Percentiles rank a stretch among this genome's conserved stretches.
Conservation (phyloP, 1,139 yeast species). For the Hemisphaericaspora xylanilytica region DNA sequence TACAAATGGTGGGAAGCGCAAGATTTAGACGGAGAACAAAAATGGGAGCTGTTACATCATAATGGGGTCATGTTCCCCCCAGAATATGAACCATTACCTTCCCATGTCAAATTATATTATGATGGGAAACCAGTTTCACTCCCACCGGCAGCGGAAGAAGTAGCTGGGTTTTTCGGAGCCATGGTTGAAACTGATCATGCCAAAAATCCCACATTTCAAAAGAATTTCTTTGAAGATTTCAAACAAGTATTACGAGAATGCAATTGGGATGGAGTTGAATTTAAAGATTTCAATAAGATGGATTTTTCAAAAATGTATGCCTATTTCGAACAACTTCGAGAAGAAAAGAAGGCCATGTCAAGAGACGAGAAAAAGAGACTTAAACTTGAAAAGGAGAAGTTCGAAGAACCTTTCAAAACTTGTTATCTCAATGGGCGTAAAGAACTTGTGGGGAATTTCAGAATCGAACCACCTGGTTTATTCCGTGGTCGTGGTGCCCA, state of each 20-base stretch:
- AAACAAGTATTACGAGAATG: slow-evolving; percentile 64
- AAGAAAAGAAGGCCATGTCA: slow-evolving; percentile 66
- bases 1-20: slow-evolving; percentile 88
- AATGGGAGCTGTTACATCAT: slow-evolving; percentile 86
- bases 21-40: slow-evolving; percentile 67
- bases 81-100: slow-evolving; percentile 80
- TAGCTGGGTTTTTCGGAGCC: slow-evolving; percentile 93
- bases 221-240: slow-evolving; percentile 84
- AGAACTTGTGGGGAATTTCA: slow-evolving; percentile 90
- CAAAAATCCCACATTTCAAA: slow-evolving; percentile 78
- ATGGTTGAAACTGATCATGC: slow-evolving; percentile 88
- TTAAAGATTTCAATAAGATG: slow-evolving; percentile 63
- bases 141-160: slow-evolving; percentile 88
- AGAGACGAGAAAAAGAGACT: slow-evolving; percentile 70
- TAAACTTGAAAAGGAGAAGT: slow-evolving; percentile 67
- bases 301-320: slow-evolving; percentile 77
- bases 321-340: slow-evolving; percentile 67
- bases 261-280: slow-evolving; percentile 48
- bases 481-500: slow-evolving; percentile 97
- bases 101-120: slow-evolving; percentile 72
- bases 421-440: slow-evolving; percentile 84
- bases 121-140: slow-evolving; percentile 71
- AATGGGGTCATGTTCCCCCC: slow-evolving; percentile 95
- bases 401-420: slow-evolving; percentile 78
- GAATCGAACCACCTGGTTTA: slow-evolving; percentile 94